Base-by-base conservation (phyloP, 2,329 filamentous ascomycete genomes). In the Cladosporium sp. region DNA sequence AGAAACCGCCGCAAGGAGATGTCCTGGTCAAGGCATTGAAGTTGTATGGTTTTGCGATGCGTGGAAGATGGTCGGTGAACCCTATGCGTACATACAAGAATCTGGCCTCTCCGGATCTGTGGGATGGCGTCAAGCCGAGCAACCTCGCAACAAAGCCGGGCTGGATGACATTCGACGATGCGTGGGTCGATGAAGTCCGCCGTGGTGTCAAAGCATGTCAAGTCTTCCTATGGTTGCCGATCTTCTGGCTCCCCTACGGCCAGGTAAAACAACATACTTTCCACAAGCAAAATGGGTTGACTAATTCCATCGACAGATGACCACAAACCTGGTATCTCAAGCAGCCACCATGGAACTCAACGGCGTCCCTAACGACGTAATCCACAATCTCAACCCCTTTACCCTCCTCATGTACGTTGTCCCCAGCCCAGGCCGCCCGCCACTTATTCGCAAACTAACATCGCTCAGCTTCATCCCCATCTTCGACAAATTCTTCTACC, bases 131-230 rank as follows among this genome's bases (percentile, higher is more conserved):
- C 3, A 68, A 67, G 59, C 68, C 68, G 14, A 65, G 63, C 3
- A 65, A 64, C 58, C 64, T 70, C 37, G 61, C 64, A 38, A 72
- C 72, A 1, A 85, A 85, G 57, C 88, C 88, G 0, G 40, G 58
- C 0, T 92, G 88, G 88, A 92, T 92, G 87, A 63, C 61, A 43
- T 92, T 91, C 65, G 89, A 93, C 62, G 90, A 93, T 65, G 84
- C 84, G 64, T 91, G 90, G 65, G 77, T 91, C 50, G 86, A 89
- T 3, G 88, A 91, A 69, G 76, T 91, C 51, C 87, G 87, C 75
- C 85, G 86, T 45, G 82, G 82, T 2, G 70, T 86, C 14, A 69
- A 78, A 69, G 88, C 87, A 14, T 91, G 88, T 78, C 51, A 72
- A 69, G 60, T 76, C 22, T 78, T 76, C 66, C 76, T 74, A 49